These are phyloP conservation scores for Populus hybrid DNA, from an alignment of 441 rosid species.

Conservation along the genomic window DNA sequence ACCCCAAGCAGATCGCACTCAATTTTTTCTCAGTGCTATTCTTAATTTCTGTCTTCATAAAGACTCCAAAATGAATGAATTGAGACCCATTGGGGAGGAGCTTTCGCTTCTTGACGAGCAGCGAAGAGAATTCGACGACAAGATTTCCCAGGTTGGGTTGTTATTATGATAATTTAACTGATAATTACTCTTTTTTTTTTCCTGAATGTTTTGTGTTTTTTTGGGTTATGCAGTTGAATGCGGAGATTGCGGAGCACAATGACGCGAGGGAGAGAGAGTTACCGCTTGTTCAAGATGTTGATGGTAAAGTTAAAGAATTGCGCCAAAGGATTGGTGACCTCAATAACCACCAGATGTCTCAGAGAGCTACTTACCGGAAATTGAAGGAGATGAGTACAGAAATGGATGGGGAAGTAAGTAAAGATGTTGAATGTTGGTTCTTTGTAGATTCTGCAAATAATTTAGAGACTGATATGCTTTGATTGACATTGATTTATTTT, in stretches of 20 bases:
- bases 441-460: background rate
- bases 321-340: slow-evolving; percentile 58
- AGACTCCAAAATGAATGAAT: slow-evolving; percentile 60
- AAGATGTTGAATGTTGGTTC: background rate
- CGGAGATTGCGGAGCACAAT: slow-evolving; percentile 58
- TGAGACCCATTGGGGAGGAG: slow-evolving; percentile 52
- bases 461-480: no score
- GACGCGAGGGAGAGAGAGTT: slow-evolving; percentile 62
- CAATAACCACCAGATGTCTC: slow-evolving; percentile 68
- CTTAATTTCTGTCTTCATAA: slow-evolving; percentile 74
- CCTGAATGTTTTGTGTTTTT: slow-evolving; percentile 5
- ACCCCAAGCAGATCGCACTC: slow-evolving; percentile 60
- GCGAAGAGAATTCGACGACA: slow-evolving; percentile 56
- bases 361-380: slow-evolving; percentile 50
- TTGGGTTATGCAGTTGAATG: slow-evolving; percentile 52
- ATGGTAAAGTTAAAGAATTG: slow-evolving; percentile 56
- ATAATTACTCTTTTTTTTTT: no score
- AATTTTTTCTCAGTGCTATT: slow-evolving; percentile 62
- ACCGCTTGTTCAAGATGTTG: slow-evolving; percentile 69
- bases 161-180: slow-evolving; percentile 9
- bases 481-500: no score
- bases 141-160: slow-evolving; percentile 49
- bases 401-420: slow-evolving; percentile 60
- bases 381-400: slow-evolving; percentile 59
- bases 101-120: slow-evolving; percentile 61